phyloP scores from a whole-genome alignment of 2,329 filamentous ascomycete species.

The Zymoseptoria pseudotritici region DNA sequence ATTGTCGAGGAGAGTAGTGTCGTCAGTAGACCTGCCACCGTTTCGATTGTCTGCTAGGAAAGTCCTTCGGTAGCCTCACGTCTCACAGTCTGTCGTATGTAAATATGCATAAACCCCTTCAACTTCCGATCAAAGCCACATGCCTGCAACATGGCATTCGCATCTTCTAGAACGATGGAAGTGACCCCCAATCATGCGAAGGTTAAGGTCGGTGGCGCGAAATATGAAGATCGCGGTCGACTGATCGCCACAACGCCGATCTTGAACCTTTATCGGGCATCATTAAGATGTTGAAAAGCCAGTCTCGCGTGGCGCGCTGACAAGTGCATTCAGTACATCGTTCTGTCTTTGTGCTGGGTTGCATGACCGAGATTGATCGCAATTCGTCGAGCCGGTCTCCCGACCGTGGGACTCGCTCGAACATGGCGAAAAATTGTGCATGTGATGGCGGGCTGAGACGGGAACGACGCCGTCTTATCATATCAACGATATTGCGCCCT shows the following conservation, averaged over 20 bases:
- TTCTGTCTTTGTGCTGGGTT: neutral
- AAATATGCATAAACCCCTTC: neutral
- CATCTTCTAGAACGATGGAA: neutral
- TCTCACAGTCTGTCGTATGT: neutral
- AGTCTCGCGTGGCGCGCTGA: neutral
- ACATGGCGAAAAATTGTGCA: neutral
- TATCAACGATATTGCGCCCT: too few species aligned
- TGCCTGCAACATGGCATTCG: neutral
- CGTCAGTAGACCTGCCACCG: neutral
- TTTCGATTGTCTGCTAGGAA: neutral
- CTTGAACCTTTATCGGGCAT: neutral
- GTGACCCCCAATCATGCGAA: neutral
- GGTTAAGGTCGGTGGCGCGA: neutral
- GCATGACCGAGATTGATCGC: neutral
- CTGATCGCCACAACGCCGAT: neutral
- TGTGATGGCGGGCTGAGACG: too few species aligned
- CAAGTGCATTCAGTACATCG: neutral
- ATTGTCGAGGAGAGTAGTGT: neutral
- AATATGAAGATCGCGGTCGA: neutral
- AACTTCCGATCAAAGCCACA: neutral
- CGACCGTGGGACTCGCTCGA: neutral
- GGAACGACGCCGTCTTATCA: too few species aligned
- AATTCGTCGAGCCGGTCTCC: neutral
- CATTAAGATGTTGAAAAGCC: neutral
- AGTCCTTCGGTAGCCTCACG: neutral